Evolutionary conservation across 768 basidiomycete genomes (phyloP).

Genomic region (Lactarius tabidus): DNA sequence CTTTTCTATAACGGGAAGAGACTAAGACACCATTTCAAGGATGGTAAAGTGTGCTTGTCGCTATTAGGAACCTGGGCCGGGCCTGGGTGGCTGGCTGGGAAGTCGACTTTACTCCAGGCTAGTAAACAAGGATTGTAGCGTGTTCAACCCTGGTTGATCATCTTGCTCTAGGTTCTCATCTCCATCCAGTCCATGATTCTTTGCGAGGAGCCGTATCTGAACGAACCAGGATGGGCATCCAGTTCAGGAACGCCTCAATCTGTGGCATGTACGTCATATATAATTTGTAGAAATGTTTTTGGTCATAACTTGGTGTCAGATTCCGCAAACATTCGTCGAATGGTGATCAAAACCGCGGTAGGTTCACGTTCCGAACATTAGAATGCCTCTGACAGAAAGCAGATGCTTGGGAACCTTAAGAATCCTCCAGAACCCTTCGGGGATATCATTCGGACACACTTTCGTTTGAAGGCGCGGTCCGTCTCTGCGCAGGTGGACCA

Average conservation of each 20-base stretch:
- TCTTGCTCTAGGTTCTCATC: slow-evolving; percentile 59
- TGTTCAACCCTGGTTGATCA: neutral
- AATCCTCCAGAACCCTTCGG: slow-evolving; percentile 81
- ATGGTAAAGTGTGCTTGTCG: slow-evolving; percentile 92
- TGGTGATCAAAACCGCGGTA: slow-evolving; percentile 88
- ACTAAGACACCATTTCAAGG: slow-evolving; percentile 39
- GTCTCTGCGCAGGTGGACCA: slow-evolving; percentile 71
- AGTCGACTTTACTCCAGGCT: slow-evolving; percentile 85
- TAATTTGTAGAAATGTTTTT: neutral
- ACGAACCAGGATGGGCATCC: slow-evolving; percentile 85
- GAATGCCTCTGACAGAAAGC: slow-evolving; percentile 11
- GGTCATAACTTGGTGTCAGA: slow-evolving; percentile 43
- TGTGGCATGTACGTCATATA: slow-evolving; percentile 56
- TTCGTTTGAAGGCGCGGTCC: slow-evolving; percentile 73
- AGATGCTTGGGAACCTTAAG: slow-evolving; percentile 86
- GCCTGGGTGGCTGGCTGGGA: slow-evolving; percentile 90
- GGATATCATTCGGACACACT: slow-evolving; percentile 88
- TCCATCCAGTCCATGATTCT: slow-evolving; percentile 97
- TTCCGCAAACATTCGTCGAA: slow-evolving; percentile 87
- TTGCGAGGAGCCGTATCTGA: slow-evolving; percentile 89
- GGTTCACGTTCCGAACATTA: slow-evolving; percentile 25
- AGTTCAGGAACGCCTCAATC: slow-evolving; percentile 72
- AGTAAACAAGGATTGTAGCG: slow-evolving; percentile 20
- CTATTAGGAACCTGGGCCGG: slow-evolving; percentile 90
- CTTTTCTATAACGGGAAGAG: neutral